Conservation (phyloP, 2,329 filamentous ascomycete species). For the Herpotrichia juniperi region DNA sequence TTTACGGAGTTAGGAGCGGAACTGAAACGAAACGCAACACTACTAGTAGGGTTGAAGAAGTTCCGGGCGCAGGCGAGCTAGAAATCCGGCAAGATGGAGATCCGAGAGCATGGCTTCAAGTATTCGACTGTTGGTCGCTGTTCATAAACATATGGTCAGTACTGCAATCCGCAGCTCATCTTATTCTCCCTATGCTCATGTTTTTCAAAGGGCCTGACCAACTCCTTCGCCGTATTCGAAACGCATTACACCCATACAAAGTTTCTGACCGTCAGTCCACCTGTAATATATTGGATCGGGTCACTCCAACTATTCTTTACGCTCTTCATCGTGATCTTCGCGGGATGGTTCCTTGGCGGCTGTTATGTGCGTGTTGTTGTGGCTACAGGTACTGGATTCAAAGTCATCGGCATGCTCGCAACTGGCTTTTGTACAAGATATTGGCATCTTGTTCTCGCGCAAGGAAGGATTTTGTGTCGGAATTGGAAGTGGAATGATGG, state of each 20-base stretch:
- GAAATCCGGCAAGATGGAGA: conserved; percentile 19
- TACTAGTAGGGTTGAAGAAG: too few relatives aligned
- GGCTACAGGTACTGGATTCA: conserved; percentile 44
- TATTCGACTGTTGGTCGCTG: conserved; percentile 15
- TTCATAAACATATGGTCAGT: conserved; percentile 13
- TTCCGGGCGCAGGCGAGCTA: too few relatives aligned
- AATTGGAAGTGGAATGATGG: conserved; percentile 21
- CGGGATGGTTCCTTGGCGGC: conserved; percentile 55
- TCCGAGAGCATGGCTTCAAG: conserved; percentile 13
- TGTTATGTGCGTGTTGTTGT: conserved; percentile 52
- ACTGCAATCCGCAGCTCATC: neutral
- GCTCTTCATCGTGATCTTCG: conserved; percentile 55
- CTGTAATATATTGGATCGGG: conserved; percentile 56
- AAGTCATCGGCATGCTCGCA: conserved; percentile 55
- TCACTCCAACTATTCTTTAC: conserved; percentile 56
- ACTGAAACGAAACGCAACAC: too few relatives aligned
- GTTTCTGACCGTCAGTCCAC: conserved; percentile 20
- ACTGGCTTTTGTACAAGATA: conserved; percentile 53
- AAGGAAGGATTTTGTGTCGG: conserved; percentile 27
- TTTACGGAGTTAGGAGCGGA: too few relatives aligned
- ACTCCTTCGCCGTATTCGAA: conserved; percentile 28
- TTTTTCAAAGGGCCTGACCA: conserved; percentile 13
- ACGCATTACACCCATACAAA: conserved; percentile 23
- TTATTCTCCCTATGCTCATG: neutral
- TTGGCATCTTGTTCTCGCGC: conserved; percentile 46